Percentiles rank a stretch among this genome's conserved stretches.
phyloP scores from a whole-genome alignment of 306 rosid genomes.

The Astragalus glycyphyllos region DNA sequence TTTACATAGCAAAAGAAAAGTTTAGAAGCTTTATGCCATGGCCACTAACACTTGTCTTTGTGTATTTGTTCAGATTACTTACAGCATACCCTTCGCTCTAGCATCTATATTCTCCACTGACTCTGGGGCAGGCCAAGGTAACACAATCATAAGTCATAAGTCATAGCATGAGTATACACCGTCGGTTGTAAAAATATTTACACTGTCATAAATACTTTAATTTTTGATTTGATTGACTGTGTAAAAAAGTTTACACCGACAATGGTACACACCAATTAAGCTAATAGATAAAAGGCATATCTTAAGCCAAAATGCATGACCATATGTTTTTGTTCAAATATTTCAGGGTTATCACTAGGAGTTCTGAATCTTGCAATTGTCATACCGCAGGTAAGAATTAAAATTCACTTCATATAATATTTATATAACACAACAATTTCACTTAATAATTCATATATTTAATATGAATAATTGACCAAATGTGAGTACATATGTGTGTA shows the following conservation, averaged over 20 bases:
- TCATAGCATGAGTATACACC: background rate
- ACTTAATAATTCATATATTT: no score
- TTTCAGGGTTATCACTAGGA: conserved; percentile 82
- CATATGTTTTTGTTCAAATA: background rate
- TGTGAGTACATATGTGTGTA: conserved; percentile 7
- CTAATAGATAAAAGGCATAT: background rate
- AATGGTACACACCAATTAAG: no score
- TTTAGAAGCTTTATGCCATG: conserved; percentile 8
- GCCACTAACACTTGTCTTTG: conserved; percentile 23
- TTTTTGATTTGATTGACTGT: no score
- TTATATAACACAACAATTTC: background rate
- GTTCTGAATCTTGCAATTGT: conserved; percentile 79
- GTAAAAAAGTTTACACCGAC: no score
- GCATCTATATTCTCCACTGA: conserved; percentile 78
- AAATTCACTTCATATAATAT: background rate
- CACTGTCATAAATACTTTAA: no score
- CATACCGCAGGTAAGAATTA: conserved; percentile 66
- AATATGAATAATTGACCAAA: background rate
- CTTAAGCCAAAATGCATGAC: conserved; percentile 13
- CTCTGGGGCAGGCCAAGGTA: conserved; percentile 93
- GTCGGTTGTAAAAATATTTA: background rate
- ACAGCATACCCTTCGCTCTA: conserved; percentile 85
- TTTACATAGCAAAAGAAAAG: background rate
- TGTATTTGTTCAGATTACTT: conserved; percentile 67
- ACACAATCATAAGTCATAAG: background rate